Percentiles rank a stretch among this genome's conserved stretches.
These are phyloP conservation scores for Fusarium sororula DNA, from an alignment of 2,329 filamentous ascomycete species.

Conservation along the genomic window DNA sequence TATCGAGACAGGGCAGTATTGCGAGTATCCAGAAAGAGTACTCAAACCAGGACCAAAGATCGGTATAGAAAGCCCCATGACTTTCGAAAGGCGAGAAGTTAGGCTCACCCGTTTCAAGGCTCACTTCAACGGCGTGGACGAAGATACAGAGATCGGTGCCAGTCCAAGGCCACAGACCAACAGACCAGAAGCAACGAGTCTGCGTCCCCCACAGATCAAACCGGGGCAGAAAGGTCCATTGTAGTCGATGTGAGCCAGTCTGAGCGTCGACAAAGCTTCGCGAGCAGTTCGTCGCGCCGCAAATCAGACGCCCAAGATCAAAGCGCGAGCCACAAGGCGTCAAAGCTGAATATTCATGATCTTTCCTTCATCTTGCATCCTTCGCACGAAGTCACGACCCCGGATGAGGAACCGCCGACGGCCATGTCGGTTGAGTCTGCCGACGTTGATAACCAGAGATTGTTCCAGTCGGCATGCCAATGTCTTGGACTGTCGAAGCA, in stretches of 20 bases:
- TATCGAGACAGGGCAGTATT: not conserved
- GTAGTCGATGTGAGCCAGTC: not conserved
- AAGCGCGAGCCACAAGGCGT: not conserved
- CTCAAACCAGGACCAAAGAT: not conserved
- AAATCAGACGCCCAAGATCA: not conserved
- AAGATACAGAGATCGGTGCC: not conserved
- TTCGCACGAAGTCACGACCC: not conserved
- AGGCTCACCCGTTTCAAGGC: not conserved
- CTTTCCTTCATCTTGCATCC: not conserved
- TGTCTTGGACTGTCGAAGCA: not conserved
- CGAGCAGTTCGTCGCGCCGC: not conserved
- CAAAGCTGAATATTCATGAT: not conserved
- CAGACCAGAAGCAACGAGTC: not conserved
- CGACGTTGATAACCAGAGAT: not conserved
- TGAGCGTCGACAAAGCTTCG: not conserved
- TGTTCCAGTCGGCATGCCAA: not conserved
- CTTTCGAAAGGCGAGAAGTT: rapidly evolving
- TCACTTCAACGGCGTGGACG: not conserved
- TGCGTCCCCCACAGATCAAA: not conserved
- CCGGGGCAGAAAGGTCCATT: not conserved
- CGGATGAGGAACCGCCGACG: not conserved
- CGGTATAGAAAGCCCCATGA: not conserved
- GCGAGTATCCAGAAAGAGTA: not conserved
- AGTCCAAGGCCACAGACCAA: not conserved
- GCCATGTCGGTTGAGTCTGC: not conserved